phyloP scores from a whole-genome alignment of 73 alveolate species.

The Paramecium sexaurelia region DNA sequence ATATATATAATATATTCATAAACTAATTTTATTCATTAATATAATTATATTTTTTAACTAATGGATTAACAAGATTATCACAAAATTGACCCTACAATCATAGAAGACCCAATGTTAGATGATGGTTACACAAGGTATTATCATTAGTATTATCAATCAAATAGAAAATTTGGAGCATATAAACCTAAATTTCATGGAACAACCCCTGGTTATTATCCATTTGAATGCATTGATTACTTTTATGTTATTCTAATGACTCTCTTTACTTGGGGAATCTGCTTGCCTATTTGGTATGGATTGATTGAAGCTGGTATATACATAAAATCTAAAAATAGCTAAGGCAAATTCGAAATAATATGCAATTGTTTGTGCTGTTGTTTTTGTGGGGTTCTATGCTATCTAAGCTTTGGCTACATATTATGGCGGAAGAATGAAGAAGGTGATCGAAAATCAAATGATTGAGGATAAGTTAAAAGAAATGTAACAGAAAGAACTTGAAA shows the following conservation, averaged over 20 bases:
- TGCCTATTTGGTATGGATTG: slow-evolving; percentile 57
- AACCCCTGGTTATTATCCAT: slow-evolving; percentile 55
- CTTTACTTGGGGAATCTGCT: slow-evolving; percentile 45
- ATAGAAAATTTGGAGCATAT: slow-evolving; percentile 54
- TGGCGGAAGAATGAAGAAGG: slow-evolving; percentile 56
- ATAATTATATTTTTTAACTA: neutral
- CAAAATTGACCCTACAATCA: neutral
- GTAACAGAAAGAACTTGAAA: slow-evolving; percentile 42
- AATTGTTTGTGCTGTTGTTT: slow-evolving; percentile 5
- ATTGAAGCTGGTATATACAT: slow-evolving; percentile 11
- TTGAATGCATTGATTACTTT: slow-evolving; percentile 44
- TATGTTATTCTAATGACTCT: neutral
- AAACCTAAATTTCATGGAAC: slow-evolving; percentile 50
- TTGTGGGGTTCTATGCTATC: slow-evolving; percentile 33
- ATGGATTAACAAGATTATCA: slow-evolving; percentile 28
- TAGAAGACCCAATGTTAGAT: slow-evolving; percentile 53
- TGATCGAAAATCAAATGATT: slow-evolving; percentile 53
- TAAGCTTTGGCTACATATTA: slow-evolving; percentile 6
- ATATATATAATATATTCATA: neutral
- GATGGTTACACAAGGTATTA: slow-evolving; percentile 49
- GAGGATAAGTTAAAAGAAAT: slow-evolving; percentile 27
- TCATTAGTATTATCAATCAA: too few species aligned
- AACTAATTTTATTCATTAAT: neutral
- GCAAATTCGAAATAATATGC: slow-evolving; percentile 35
- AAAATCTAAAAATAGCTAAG: neutral